Conservation (phyloP, 345 rosid species). For the Syzygium aqueum region DNA sequence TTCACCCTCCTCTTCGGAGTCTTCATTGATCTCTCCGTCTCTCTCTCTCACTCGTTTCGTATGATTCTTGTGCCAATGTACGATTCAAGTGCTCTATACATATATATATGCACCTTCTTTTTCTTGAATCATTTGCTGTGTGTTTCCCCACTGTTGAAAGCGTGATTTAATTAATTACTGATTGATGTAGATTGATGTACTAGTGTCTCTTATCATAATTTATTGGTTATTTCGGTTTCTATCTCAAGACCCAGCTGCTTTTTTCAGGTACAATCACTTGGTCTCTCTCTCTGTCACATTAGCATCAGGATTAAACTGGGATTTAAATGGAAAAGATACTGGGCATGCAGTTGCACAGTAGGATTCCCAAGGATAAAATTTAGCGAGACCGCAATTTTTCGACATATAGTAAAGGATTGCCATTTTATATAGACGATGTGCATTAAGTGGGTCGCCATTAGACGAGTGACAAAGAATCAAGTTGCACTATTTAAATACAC, state of each 20-base stretch:
- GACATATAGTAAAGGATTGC: background rate
- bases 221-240: background rate
- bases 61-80: constrained; percentile 4
- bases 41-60: constrained; percentile 54
- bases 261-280: background rate
- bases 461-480: background rate
- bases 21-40: constrained; percentile 66
- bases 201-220: background rate
- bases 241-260: background rate
- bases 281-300: background rate
- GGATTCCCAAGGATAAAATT: background rate
- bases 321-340: background rate
- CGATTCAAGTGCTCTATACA: background rate
- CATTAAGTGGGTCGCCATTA: background rate
- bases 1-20: constrained; percentile 66
- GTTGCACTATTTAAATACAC: background rate
- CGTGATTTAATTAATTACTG: background rate
- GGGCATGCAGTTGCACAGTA: background rate
- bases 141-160: background rate
- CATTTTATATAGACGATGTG: background rate
- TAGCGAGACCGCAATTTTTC: background rate
- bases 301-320: background rate
- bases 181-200: background rate
- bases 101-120: background rate
- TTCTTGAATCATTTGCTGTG: background rate